phyloP scores from a whole-genome alignment of 176 grass and related monocot species.

The Carex parvula region DNA sequence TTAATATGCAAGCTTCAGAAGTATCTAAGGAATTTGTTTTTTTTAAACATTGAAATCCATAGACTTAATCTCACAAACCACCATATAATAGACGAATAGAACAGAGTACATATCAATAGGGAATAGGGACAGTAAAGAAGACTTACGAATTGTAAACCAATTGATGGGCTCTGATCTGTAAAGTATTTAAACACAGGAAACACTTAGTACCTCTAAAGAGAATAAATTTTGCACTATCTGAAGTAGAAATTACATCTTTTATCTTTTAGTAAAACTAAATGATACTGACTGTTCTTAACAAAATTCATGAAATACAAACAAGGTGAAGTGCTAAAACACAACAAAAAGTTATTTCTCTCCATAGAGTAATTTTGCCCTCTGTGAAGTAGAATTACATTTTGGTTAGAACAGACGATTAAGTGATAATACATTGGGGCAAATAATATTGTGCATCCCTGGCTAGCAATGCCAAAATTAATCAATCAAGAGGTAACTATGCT shows the following conservation, averaged over 20 bases:
- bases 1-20: background rate
- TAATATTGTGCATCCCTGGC: background rate
- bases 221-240: background rate
- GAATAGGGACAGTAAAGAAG: background rate
- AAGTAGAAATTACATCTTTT: background rate
- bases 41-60: background rate
- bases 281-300: background rate
- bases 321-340: constrained; percentile 26
- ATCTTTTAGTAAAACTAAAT: background rate
- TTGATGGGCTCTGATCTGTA: constrained; percentile 63
- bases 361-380: background rate
- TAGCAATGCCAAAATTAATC: constrained; percentile 1
- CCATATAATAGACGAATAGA: background rate
- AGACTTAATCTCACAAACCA: background rate
- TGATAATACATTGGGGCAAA: background rate
- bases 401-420: background rate
- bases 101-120: background rate
- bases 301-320: background rate
- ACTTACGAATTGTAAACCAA: constrained; percentile 91
- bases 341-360: constrained; percentile 16
- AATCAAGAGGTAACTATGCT: background rate
- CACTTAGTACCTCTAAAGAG: constrained; percentile 15
- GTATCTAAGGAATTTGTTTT: background rate
- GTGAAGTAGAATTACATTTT: background rate
- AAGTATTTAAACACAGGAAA: constrained; percentile 21